Conservation (phyloP, 805 yeast species). For the Kazachstania bromeliacearum region DNA sequence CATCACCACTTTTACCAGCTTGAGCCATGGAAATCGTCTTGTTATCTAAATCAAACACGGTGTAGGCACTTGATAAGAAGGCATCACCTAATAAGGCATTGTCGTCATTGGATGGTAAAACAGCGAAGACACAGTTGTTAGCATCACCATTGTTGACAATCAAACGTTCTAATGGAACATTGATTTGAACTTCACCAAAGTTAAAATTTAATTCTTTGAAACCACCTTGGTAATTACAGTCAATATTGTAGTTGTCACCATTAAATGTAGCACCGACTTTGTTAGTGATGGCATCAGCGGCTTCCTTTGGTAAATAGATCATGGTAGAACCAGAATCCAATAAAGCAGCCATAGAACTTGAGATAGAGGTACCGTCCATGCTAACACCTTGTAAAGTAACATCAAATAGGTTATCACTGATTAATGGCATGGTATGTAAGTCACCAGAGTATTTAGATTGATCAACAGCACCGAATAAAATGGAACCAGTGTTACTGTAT, state of each 20-base stretch:
- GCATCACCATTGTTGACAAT: constrained; percentile 7
- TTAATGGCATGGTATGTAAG: constrained; percentile 25
- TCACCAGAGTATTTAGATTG: constrained; percentile 29
- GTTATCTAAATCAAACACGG: constrained; percentile 55
- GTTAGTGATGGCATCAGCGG: too few species aligned
- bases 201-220: too few species aligned
- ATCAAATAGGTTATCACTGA: constrained; percentile 8
- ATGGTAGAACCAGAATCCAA: constrained; percentile 36
- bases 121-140: background rate
- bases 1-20: too few species aligned
- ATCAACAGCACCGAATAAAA: constrained; percentile 35
- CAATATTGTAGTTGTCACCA: too few species aligned
- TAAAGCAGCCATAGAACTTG: constrained; percentile 35
- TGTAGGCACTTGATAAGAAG: constrained; percentile 48
- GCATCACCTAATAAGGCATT: constrained; percentile 41
- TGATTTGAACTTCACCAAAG: constrained; percentile 50
- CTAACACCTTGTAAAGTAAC: constrained; percentile 10
- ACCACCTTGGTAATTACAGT: too few species aligned
- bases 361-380: constrained; percentile 14
- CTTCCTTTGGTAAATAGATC: constrained; percentile 34
- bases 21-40: constrained; percentile 48
- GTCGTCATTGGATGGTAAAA: constrained; percentile 11
- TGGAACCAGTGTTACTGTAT: constrained; percentile 35
- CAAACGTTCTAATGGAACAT: constrained; percentile 38
- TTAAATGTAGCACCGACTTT: too few species aligned